Conservation (phyloP, 495 filamentous ascomycete species). For the Penicillium cosmopolitanum region DNA sequence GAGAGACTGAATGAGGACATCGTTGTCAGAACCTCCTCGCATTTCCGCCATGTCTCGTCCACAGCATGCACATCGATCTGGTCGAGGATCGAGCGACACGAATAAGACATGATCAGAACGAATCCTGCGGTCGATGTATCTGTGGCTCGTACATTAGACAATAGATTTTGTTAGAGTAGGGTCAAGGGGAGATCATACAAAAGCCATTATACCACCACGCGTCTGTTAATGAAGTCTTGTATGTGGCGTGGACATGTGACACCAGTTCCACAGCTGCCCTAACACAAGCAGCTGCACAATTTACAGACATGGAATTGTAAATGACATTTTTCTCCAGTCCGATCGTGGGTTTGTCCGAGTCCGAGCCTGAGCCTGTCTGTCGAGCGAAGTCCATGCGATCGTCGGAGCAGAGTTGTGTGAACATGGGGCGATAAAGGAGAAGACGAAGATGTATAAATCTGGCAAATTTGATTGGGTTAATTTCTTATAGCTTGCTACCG, state of each 20-base stretch:
- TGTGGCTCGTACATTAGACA: constrained; percentile 14
- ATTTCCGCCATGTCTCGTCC: constrained; percentile 35
- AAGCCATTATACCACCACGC: constrained; percentile 55
- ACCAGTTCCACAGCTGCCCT: constrained; percentile 44
- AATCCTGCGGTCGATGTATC: constrained; percentile 48
- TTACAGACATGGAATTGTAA: constrained; percentile 39
- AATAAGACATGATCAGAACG: constrained; percentile 44
- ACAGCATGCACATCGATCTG: constrained; percentile 21
- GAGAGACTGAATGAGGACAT: constrained; percentile 38
- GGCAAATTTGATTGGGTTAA: not conserved
- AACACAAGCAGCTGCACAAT: constrained; percentile 46
- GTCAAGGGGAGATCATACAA: constrained; percentile 32
- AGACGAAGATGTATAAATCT: constrained; percentile 51
- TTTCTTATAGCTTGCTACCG: not conserved
- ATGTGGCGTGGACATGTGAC: constrained; percentile 41
- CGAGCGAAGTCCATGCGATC: constrained; percentile 22
- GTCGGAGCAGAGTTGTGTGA: constrained; percentile 47
- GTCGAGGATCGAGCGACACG: constrained; percentile 31
- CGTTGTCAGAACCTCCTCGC: constrained; percentile 29
- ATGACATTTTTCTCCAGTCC: constrained; percentile 30
- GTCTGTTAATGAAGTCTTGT: constrained; percentile 39
- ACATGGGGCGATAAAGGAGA: constrained; percentile 51
- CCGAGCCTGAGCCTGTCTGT: constrained; percentile 12
- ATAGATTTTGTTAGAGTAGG: not conserved
- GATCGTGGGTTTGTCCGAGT: not conserved